Evolutionary conservation across 352 stramenopile genomes (phyloP), one percentile per base, ranked within the genome.

Genomic region (Phytophthora europaea): DNA sequence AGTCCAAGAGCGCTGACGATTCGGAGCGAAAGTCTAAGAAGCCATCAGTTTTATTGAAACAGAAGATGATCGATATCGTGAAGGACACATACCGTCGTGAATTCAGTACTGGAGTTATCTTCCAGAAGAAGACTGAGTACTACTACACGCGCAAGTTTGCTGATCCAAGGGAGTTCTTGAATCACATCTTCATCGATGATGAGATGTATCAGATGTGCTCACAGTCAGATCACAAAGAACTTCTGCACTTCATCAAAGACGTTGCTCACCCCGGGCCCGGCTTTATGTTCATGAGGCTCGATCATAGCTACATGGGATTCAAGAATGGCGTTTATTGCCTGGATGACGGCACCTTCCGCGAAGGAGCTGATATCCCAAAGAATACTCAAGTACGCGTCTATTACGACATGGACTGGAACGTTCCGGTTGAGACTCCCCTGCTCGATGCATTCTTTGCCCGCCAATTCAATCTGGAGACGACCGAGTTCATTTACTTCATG

Each of bases 401-500:
- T 45, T 16, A 28, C 4, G 53, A 59, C 15, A 28, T 47, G 0
- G 18, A 59, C 6, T 59, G 10, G 6, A 15, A 47, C 5, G 18
- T 59, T 16, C 13, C 16, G 4, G 15, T 28, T 6, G 31, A 59
- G 4, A 47, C 53, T 15, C 53, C 53, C 28, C 31, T 59, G 5
- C 53, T 59, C 18, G 53, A 59, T 7, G 12, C 22, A 18, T 59
- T 28, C 53, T 59, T 59, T 26, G 15, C 13, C 20, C 26, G 16
- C 18, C 53, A 59, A 26, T 59, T 59, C 9, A 23, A 54, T 4
- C 9, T 26, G 8, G 6, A 9, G 53, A 59, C 6, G 38, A 59
- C 26, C 5, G 53, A 59, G 18, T 59, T 59, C 8, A 59, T 59
- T 4, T 45, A 59, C 18, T 59, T 59, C 31, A 59, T 59, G 53